These are phyloP conservation scores for Epichloe elymi DNA, from an alignment of 2,329 filamentous ascomycete species.

Conservation along the genomic window DNA sequence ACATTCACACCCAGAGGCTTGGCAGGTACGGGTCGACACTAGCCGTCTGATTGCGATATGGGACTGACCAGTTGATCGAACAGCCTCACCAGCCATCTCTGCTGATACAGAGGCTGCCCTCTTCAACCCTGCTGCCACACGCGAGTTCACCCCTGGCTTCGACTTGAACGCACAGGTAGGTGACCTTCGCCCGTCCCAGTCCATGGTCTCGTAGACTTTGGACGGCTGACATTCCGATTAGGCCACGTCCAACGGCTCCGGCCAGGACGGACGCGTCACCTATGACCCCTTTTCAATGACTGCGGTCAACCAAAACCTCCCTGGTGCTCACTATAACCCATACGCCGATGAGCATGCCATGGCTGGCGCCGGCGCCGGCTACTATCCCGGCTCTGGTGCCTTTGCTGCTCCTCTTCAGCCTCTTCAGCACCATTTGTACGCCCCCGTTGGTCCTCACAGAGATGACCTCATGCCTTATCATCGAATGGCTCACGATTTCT, in stretches of 20 bases:
- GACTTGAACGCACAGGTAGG: slow-evolving; percentile 37
- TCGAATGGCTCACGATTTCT: slow-evolving; percentile 77
- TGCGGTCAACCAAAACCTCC: slow-evolving; percentile 37
- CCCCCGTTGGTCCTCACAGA: slow-evolving; percentile 68
- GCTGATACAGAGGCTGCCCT: slow-evolving; percentile 29
- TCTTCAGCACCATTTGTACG: slow-evolving; percentile 86
- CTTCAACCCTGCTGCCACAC: slow-evolving; percentile 44
- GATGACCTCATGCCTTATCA: slow-evolving; percentile 78
- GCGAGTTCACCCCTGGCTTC: slow-evolving; percentile 48
- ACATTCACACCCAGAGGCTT: slow-evolving; percentile 64
- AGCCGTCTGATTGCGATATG: neutral
- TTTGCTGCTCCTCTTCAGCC: slow-evolving; percentile 46
- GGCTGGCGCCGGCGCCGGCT: slow-evolving; percentile 43
- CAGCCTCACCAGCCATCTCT: slow-evolving; percentile 23
- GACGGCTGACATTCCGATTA: slow-evolving; percentile 8
- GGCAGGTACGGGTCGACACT: slow-evolving; percentile 21
- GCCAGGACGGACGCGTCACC: slow-evolving; percentile 27
- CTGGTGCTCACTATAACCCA: slow-evolving; percentile 50
- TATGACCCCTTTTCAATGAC: slow-evolving; percentile 55
- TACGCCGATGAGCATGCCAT: slow-evolving; percentile 64
- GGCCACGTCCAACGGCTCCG: slow-evolving; percentile 32
- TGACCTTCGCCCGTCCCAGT: neutral
- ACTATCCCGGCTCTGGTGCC: slow-evolving; percentile 47
- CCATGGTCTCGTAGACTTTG: neutral
- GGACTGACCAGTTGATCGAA: neutral